A percentile compares a stretch with the other conserved stretches of the same genome.
phyloP scores from a whole-genome alignment of 208 protist species.

The Eutreptiella sp. region DNA sequence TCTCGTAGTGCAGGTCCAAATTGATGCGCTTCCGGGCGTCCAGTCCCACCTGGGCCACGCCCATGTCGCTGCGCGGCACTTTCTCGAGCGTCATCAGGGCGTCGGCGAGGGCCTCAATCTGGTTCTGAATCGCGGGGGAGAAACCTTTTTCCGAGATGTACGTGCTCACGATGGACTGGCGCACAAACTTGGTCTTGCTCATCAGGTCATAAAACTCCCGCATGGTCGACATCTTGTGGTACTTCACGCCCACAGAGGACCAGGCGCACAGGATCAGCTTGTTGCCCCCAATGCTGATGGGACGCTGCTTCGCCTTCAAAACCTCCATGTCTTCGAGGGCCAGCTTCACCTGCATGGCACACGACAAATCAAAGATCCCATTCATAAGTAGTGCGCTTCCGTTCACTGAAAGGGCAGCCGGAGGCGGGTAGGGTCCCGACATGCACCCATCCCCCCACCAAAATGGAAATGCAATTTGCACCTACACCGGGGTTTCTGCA shows the following conservation, averaged over 20 bases:
- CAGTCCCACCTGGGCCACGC: constrained; percentile 5
- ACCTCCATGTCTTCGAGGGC: constrained; percentile 18
- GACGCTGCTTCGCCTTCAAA: background rate
- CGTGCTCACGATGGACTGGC: constrained; percentile 7
- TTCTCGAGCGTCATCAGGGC: background rate
- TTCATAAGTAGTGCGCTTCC: no score
- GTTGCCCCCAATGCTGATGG: background rate
- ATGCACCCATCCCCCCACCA: no score
- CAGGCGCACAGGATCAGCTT: background rate
- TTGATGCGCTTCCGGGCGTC: background rate
- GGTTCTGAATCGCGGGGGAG: constrained; percentile 1
- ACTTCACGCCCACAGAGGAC: background rate
- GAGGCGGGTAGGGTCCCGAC: no score
- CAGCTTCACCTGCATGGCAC: background rate
- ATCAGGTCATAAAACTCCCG: constrained; percentile 20
- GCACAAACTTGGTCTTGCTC: background rate
- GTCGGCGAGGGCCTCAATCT: background rate
- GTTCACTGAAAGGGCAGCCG: no score
- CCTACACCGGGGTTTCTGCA: no score
- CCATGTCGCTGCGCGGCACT: background rate
- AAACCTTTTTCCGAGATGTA: no score
- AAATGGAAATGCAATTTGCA: no score
- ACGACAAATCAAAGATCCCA: no score
- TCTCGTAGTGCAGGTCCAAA: constrained; percentile 19
- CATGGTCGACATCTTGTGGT: constrained; percentile 10